Evolutionary conservation across 345 rosid genomes (phyloP).

Genomic region (Citrus inodora): DNA sequence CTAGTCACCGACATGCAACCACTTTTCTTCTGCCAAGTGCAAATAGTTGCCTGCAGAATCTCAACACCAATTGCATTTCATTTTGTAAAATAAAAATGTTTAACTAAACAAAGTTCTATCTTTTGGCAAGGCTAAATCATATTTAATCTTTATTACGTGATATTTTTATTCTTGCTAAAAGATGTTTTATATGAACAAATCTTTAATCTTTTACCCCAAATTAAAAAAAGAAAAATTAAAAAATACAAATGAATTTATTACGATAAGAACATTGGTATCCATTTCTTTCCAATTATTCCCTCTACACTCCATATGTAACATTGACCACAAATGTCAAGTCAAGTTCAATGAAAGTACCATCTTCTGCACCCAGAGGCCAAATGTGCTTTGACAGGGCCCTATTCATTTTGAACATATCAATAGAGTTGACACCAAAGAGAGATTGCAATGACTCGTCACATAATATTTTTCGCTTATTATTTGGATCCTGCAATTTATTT

Average conservation of each 20-base stretch:
- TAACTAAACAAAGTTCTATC: neutral
- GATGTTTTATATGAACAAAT: neutral
- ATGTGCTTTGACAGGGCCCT: slow-evolving; percentile 58
- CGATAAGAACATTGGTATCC: neutral
- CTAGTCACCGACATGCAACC: neutral
- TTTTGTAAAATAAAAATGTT: neutral
- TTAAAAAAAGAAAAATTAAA: neutral
- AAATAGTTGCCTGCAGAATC: neutral
- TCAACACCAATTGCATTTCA: neutral
- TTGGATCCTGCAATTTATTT: slow-evolving; percentile 62
- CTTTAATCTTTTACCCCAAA: neutral
- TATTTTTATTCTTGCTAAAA: neutral
- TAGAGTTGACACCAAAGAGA: slow-evolving; percentile 44
- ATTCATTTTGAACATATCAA: slow-evolving; percentile 68
- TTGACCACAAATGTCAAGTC: neutral
- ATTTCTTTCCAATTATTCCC: neutral
- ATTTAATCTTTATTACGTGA: neutral
- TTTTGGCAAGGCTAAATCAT: neutral
- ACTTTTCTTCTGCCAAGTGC: neutral
- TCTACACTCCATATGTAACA: neutral
- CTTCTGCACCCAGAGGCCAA: slow-evolving; percentile 46
- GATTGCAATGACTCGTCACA: slow-evolving; percentile 50
- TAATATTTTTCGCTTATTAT: slow-evolving; percentile 42
- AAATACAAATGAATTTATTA: neutral
- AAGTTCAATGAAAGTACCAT: slow-evolving; percentile 33